Base-by-base conservation (phyloP, 176 grass and related monocot genomes). In the Puccinellia tenuiflora region DNA sequence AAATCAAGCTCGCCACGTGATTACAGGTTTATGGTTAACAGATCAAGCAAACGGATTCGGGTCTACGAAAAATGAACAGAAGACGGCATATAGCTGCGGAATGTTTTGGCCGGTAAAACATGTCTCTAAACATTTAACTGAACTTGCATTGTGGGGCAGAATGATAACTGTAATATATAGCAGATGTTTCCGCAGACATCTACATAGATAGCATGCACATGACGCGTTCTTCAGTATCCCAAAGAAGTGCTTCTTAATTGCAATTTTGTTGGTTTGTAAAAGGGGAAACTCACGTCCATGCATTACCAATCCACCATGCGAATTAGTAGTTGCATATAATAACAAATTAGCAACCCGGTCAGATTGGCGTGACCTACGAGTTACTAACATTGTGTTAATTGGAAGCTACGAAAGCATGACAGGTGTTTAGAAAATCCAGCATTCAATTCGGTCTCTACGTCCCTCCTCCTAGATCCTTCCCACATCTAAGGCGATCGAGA, bases 401-500 rank as follows among this genome's bases (percentile, higher is more conserved):
- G 3, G 37, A 14, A 20, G 12, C 53, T 26, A 11, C 33, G 42
- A 64, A 46, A 74, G 0, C 1, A 75, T 24, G 7, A 17, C 7
- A 46, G n/a, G n/a, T n/a, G n/a, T n/a, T n/a, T n/a, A n/a, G n/a
- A 63, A 16, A 47, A 77, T 15, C 30, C 60, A 84, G 50, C 29
- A 75, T 31, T 43, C 3, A 80, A 68, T 43, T 57, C 3, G 37
- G 46, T 26, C 18, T 48, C 48, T 12, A 28, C 52, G 45, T 7
- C 48, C 24, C 20, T 7, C 48, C 24, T 24, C 35, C 24, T 47
- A 88, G 76, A 89, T 89, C 76, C 63, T 85, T 68, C 52, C 72
- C 48, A 30, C 37, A 61, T 45, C 35, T 30, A 25, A 79, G 6
- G 76, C n/a, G 51, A 88, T 25, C 28, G 25, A 30, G 33, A 69